A percentile compares a stretch with the other conserved stretches of the same genome.
Conservation (phyloP, 345 rosid genomes). For the Dipteronia dyeriana region DNA sequence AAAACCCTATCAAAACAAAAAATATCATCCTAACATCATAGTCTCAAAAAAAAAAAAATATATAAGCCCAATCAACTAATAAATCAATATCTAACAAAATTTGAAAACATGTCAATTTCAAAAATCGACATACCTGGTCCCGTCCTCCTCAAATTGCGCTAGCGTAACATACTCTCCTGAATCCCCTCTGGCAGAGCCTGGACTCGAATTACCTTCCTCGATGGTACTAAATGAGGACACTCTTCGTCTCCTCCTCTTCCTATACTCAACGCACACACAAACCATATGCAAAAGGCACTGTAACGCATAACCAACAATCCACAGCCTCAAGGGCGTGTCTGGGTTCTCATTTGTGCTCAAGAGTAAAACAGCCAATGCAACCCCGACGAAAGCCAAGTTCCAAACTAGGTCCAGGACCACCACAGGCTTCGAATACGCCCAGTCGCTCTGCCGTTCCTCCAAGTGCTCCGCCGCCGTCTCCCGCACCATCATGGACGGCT, state of each 20-base stretch:
- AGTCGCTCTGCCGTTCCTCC: constrained; percentile 96
- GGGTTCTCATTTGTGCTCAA: constrained; percentile 68
- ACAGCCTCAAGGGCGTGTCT: constrained; percentile 73
- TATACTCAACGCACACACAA: constrained; percentile 80
- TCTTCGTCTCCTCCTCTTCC: constrained; percentile 63
- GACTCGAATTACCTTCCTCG: constrained; percentile 39
- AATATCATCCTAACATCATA: neutral
- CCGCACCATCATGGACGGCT: constrained; percentile 90
- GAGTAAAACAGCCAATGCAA: constrained; percentile 57
- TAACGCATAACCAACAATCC: constrained; percentile 78
- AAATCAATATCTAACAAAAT: neutral
- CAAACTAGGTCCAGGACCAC: constrained; percentile 79
- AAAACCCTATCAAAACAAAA: neutral
- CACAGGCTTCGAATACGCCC: constrained; percentile 97
- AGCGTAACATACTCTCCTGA: constrained; percentile 60
- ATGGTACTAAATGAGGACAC: constrained; percentile 7
- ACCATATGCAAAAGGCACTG: constrained; percentile 88
- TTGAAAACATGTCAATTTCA: neutral
- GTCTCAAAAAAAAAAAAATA: neutral
- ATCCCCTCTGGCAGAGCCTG: constrained; percentile 43
- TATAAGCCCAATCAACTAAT: neutral
- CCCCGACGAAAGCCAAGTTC: constrained; percentile 87
- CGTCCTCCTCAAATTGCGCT: constrained; percentile 63
- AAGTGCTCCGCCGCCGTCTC: constrained; percentile 97
- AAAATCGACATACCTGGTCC: constrained; percentile 51